Evolutionary conservation across 305 asterid species (phyloP).

Genomic region (Solanum hybrid): DNA sequence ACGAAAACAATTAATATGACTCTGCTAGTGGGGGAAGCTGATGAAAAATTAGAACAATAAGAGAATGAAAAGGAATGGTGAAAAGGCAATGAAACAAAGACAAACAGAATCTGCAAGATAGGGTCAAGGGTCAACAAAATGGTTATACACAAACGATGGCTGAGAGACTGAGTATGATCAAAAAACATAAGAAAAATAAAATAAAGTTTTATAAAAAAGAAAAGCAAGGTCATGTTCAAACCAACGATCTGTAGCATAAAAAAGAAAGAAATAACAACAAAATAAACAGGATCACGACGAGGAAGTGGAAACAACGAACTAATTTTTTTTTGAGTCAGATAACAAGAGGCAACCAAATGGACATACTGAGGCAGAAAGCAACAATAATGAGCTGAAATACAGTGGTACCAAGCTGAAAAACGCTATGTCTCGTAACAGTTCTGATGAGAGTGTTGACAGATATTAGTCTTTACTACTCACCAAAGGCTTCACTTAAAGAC

Average conservation of each 20-base stretch:
- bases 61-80: neutral
- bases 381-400: too few species aligned
- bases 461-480: too few species aligned
- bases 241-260: neutral
- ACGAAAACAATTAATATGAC: neutral
- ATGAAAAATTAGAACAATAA: too few species aligned
- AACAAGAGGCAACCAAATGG: neutral
- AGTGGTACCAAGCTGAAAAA: too few species aligned
- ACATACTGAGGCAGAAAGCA: too few species aligned
- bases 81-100: neutral
- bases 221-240: neutral
- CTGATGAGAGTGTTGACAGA: too few species aligned
- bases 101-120: neutral
- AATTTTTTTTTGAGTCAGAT: neutral
- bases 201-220: fast-evolving
- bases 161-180: neutral
- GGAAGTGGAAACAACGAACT: neutral
- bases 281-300: neutral
- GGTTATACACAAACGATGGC: neutral
- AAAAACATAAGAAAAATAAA: neutral
- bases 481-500: too few species aligned
- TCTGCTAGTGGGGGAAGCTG: too few species aligned
- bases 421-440: too few species aligned
- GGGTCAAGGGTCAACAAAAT: neutral
- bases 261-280: neutral